Evolutionary conservation across 2,329 filamentous ascomycete genomes (phyloP).

Genomic region (Cladosporium sp.): DNA sequence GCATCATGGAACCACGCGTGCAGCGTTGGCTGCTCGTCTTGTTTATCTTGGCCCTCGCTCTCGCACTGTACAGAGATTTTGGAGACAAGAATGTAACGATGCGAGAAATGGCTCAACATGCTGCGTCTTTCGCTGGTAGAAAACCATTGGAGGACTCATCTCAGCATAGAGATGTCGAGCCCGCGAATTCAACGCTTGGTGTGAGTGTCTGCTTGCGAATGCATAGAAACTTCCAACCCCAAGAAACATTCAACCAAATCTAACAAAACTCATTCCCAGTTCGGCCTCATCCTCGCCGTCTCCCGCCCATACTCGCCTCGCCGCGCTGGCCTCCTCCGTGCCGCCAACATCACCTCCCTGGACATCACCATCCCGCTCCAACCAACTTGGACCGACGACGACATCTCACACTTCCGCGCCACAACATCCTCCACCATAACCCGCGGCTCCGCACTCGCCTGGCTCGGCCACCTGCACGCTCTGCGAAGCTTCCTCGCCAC

Average conservation of each 20-base stretch:
- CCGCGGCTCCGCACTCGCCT: conserved; percentile 37
- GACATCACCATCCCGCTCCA: conserved; percentile 37
- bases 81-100: not conserved
- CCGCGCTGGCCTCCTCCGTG: conserved; percentile 33
- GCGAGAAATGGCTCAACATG: not conserved
- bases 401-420: conserved; percentile 28
- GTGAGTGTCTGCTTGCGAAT: conserved; percentile 12
- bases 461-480: conserved; percentile 39
- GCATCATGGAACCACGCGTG: conserved; percentile 10
- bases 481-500: conserved; percentile 40
- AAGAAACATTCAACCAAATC: not conserved
- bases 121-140: not conserved
- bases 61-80: conserved; percentile 12
- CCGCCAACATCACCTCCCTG: conserved; percentile 37
- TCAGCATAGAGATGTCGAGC: not conserved
- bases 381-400: conserved; percentile 34
- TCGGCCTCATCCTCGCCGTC: conserved; percentile 37
- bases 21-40: conserved; percentile 12
- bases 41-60: conserved; percentile 10
- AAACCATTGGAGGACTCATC: not conserved
- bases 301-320: conserved; percentile 34
- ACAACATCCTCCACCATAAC: conserved; percentile 27
- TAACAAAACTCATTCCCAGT: conserved; percentile 17
- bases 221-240: not conserved
- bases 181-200: conserved; percentile 20